phyloP scores from a whole-genome alignment of 768 basidiomycete species.

The Clitopilus hobsonii region DNA sequence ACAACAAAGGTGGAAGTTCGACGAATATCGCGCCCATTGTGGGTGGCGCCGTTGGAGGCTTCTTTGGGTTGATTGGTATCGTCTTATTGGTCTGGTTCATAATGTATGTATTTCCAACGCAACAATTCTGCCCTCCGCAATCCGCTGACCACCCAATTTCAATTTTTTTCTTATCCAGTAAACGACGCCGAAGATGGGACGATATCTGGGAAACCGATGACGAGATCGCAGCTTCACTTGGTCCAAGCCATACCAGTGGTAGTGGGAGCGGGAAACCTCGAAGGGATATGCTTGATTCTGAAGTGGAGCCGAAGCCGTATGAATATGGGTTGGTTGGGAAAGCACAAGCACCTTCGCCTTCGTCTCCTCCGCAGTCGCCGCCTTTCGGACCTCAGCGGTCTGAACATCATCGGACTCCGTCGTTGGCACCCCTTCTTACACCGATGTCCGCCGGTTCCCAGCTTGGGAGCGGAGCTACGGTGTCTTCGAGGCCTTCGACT shows the following conservation, averaged over 20 bases:
- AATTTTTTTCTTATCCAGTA: conserved; percentile 28
- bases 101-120: conserved; percentile 30
- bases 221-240: conserved; percentile 17
- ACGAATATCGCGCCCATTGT: conserved; percentile 41
- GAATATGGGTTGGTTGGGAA: conserved; percentile 61
- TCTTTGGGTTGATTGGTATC: conserved; percentile 43
- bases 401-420: conserved; percentile 17
- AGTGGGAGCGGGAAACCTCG: conserved; percentile 14
- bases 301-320: conserved; percentile 50
- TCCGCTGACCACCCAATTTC: conserved; percentile 3
- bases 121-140: conserved; percentile 2
- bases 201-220: conserved; percentile 48
- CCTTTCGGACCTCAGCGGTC: conserved; percentile 17
- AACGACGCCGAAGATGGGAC: conserved; percentile 42
- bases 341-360: conserved; percentile 23
- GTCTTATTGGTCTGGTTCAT: conserved; percentile 45
- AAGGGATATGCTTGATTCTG: conserved; percentile 25
- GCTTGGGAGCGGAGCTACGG: conserved; percentile 16
- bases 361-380: conserved; percentile 33
- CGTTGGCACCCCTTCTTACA: conserved; percentile 23
- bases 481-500: conserved; percentile 40
- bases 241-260: too few relatives aligned
- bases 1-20: conserved; percentile 10
- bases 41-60: conserved; percentile 51
- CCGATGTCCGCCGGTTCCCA: conserved; percentile 18